These are phyloP conservation scores for Lunularia cruciata DNA, from an alignment of 225 moss, liverwort and hornwort genomes.

Conservation along the genomic window DNA sequence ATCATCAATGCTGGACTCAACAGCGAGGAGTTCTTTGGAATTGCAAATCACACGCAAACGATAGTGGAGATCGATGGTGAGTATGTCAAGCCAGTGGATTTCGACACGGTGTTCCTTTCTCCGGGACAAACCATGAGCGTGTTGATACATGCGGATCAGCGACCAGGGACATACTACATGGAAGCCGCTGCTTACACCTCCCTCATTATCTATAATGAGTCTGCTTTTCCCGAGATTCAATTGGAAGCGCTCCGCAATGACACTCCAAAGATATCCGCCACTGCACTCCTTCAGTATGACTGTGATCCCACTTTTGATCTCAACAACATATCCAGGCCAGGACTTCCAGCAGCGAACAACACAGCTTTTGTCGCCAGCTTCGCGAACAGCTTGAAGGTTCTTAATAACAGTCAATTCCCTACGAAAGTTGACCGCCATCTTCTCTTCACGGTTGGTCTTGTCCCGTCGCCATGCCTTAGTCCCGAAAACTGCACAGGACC, in stretches of 20 bases:
- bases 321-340: constrained; percentile 18
- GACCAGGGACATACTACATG: constrained; percentile 31
- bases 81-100: constrained; percentile 18
- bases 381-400: constrained; percentile 11
- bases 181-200: constrained; percentile 31
- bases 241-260: constrained; percentile 11
- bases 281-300: constrained; percentile 15
- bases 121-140: constrained; percentile 36
- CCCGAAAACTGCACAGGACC: constrained; percentile 30
- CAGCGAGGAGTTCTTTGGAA: constrained; percentile 25
- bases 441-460: constrained; percentile 31
- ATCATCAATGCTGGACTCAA: constrained; percentile 40
- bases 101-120: background rate
- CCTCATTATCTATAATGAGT: constrained; percentile 23
- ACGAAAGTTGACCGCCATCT: constrained; percentile 28
- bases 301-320: constrained; percentile 3
- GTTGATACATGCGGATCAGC: constrained; percentile 26
- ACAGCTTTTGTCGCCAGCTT: constrained; percentile 3
- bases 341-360: constrained; percentile 29
- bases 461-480: constrained; percentile 14
- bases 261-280: constrained; percentile 1
- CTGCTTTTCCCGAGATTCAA: constrained; percentile 17
- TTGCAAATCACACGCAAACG: constrained; percentile 29
- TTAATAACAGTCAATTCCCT: constrained; percentile 28
- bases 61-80: constrained; percentile 34